These are phyloP conservation scores for Pyricularia grisea DNA, from an alignment of 2,329 filamentous ascomycete species.

Conservation along the genomic window DNA sequence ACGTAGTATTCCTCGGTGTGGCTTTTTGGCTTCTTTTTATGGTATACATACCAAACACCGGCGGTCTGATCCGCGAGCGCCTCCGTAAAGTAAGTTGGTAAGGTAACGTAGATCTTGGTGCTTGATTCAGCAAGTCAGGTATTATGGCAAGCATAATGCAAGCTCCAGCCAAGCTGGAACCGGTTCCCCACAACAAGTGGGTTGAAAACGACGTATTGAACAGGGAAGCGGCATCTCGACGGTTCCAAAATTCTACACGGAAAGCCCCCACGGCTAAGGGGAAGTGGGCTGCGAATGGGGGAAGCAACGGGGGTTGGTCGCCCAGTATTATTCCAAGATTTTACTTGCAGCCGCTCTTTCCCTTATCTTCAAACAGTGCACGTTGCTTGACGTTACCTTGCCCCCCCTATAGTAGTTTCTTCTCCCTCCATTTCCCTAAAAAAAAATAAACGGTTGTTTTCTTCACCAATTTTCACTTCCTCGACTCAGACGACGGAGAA, in stretches of 20 bases:
- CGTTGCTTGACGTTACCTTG: not conserved
- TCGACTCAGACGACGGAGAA: not conserved
- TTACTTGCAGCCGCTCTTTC: not conserved
- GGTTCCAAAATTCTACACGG: not conserved
- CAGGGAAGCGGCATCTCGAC: not conserved
- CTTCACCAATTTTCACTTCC: not conserved
- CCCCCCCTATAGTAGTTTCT: not conserved
- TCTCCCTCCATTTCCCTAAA: not conserved
- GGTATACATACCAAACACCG: not conserved
- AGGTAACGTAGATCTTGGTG: not conserved
- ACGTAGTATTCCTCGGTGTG: slow-evolving; percentile 16
- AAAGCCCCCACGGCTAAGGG: not conserved
- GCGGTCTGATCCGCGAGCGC: slow-evolving; percentile 18
- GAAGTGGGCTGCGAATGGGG: not conserved
- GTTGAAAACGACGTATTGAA: not conserved
- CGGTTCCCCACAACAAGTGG: not conserved
- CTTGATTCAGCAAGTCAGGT: not conserved
- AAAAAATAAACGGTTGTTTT: not conserved
- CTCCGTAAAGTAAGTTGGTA: slow-evolving; percentile 1
- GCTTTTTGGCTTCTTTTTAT: not conserved
- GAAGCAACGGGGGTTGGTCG: not conserved
- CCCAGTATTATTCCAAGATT: not conserved
- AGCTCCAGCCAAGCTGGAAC: not conserved
- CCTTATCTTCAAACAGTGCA: not conserved
- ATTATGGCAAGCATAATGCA: not conserved